Evolutionary conservation across 192 early-diverging fungal genomes (phyloP).

Genomic region (Backusella circina): DNA sequence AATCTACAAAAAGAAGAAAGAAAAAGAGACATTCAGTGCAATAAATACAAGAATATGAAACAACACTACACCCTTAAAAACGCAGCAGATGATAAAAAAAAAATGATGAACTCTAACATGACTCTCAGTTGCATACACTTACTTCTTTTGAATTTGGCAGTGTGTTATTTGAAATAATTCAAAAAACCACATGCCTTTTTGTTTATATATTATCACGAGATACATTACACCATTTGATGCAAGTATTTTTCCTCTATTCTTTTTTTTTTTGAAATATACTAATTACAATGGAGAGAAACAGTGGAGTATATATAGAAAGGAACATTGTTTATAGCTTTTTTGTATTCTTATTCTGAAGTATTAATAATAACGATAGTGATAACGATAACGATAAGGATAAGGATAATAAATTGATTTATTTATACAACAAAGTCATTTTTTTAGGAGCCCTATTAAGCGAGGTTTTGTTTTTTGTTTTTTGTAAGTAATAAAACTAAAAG

Average conservation of each 20-base stretch:
- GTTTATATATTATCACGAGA: background rate
- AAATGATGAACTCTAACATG: background rate
- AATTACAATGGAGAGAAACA: background rate
- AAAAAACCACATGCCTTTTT: background rate
- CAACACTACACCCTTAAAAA: background rate
- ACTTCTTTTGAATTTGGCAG: background rate
- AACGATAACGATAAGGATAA: background rate
- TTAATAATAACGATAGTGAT: background rate
- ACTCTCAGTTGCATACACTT: background rate
- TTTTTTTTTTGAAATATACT: background rate
- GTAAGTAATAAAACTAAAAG: too few relatives aligned
- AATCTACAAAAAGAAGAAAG: background rate
- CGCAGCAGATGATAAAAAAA: background rate
- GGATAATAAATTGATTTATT: background rate
- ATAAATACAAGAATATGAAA: background rate
- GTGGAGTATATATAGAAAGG: background rate
- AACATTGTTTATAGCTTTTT: background rate
- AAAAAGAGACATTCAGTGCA: too few relatives aligned
- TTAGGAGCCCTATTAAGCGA: background rate
- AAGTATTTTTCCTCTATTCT: background rate
- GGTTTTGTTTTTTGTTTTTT: background rate
- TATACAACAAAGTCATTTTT: background rate
- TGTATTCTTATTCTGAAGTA: background rate
- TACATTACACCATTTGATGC: background rate
- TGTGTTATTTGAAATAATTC: background rate